Evolutionary conservation across 176 grass and related monocot species (phyloP), one percentile per base, ranked within the genome.

Genomic region (Phyllostachys edulis): DNA sequence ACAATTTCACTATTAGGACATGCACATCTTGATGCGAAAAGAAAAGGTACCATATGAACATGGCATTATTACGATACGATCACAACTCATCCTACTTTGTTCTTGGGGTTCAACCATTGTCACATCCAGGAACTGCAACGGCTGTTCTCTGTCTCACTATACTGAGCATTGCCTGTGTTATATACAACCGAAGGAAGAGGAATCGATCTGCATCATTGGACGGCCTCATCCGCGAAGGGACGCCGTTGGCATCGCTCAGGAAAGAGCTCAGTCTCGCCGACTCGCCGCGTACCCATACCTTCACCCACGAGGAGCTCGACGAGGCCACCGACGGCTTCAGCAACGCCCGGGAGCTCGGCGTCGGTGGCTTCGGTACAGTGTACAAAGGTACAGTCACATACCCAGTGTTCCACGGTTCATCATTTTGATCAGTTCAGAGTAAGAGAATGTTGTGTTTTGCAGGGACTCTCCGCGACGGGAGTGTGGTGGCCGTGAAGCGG

Each of bases 401-500:
- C 7, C 41, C 41, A 42, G 41, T 42, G 41, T 42, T 42, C 41
- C 9, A 42, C 9, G 41, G 41, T 42, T 42, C 41, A 9, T 42
- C 41, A 42, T 42, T 42, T 42, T 42, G 6, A 42, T 42, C 41
- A 9, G 41, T 42, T 42, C 41, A 42, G 0, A 57, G 18, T 16
- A 38, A 78, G 4, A 13, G 15, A 65, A 38, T n/a, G 6, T 9
- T 2, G 2, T 38, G 17, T 3, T 65, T 3, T 26, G 0, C 78
- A 93, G 91, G 89, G 5, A 78, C 16, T 4, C 66, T 94, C 16
- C 71, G 12, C 0, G 77, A 94, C 37, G 87, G 92, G 5, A 72
- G 67, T 9, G 67, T 68, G 8, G 76, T 94, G 75, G 92, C 92
- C 1, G 92, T 94, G 76, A 94, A 94, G 89, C 80, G 92, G 0